Conservation (phyloP, 805 yeast species). For the Wickerhamomyces tratensis region DNA sequence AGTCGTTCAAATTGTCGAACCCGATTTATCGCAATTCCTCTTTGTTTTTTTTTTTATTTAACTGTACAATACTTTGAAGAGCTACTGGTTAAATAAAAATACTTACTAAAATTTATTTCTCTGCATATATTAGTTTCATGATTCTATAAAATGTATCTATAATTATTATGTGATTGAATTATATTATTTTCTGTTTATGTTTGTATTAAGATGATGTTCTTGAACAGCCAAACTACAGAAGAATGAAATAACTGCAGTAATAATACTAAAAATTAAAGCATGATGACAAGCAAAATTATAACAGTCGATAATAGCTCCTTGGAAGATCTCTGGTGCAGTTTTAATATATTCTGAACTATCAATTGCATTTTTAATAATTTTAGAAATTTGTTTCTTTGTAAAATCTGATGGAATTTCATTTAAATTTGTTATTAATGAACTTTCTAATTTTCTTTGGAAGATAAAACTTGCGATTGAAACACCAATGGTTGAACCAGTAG, state of each 20-base stretch:
- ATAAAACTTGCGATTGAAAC: constrained; percentile 61
- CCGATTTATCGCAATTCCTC: too few relatives aligned
- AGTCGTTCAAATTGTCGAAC: too few relatives aligned
- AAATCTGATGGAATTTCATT: constrained; percentile 9
- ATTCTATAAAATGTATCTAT: too few relatives aligned
- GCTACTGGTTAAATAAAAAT: too few relatives aligned
- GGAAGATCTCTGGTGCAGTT: constrained; percentile 35
- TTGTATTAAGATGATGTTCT: constrained; percentile 46
- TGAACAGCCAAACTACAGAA: constrained; percentile 34
- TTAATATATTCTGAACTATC: constrained; percentile 41
- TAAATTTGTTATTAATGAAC: constrained; percentile 17
- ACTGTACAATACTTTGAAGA: too few relatives aligned
- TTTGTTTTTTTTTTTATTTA: too few relatives aligned
- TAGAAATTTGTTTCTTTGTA: constrained; percentile 9
- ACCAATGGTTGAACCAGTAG: constrained; percentile 81
- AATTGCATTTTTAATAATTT: constrained; percentile 32
- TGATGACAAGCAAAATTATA: constrained; percentile 40
- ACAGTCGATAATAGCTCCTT: constrained; percentile 28
- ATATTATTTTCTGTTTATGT: constrained; percentile 25
- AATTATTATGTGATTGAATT: too few relatives aligned
- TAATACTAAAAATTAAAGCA: constrained; percentile 36
- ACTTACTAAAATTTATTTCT: too few relatives aligned
- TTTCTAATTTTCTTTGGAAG: constrained; percentile 40
- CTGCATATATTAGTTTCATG: too few relatives aligned
- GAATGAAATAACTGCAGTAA: constrained; percentile 31